Evolutionary conservation across 2,329 filamentous ascomycete genomes (phyloP).

Genomic region (Chlorencoelia australis): DNA sequence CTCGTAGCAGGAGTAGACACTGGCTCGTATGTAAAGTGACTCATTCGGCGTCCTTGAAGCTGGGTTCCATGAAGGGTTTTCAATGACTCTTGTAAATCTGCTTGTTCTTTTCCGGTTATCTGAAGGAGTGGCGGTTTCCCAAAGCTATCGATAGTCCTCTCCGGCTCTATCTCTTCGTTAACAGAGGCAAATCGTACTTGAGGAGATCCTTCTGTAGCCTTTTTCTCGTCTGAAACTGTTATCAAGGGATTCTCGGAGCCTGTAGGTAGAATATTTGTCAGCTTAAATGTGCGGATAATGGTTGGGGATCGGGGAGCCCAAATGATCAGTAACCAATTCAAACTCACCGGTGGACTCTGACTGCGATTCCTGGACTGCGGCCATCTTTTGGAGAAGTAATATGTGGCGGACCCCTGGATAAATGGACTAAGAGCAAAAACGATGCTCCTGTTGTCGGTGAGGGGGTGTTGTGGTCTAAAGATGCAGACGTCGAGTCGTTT

Average conservation of each 20-base stretch:
- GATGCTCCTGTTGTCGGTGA: too few relatives aligned
- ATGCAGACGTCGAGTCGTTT: too few relatives aligned
- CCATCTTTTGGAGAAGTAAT: too few relatives aligned
- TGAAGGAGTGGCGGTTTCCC: conserved; percentile 17
- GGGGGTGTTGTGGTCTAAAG: too few relatives aligned
- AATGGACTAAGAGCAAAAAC: too few relatives aligned
- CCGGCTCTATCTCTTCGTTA: conserved; percentile 58
- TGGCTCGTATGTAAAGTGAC: conserved; percentile 81
- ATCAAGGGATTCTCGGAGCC: neutral
- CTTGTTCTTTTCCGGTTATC: conserved; percentile 12
- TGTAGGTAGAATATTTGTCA: neutral
- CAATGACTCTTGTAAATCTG: conserved; percentile 39
- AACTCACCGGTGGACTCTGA: too few relatives aligned
- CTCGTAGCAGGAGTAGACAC: conserved; percentile 78
- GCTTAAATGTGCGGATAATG: neutral
- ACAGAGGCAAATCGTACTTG: conserved; percentile 63
- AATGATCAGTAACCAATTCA: too few relatives aligned
- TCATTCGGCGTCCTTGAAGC: conserved; percentile 73
- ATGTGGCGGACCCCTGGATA: too few relatives aligned
- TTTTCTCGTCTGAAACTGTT: conserved; percentile 10
- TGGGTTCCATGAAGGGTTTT: conserved; percentile 62
- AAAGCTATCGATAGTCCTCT: conserved; percentile 25
- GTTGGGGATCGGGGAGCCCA: too few relatives aligned
- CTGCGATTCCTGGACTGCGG: too few relatives aligned
- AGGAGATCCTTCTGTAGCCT: conserved; percentile 26